phyloP scores from a whole-genome alignment of 1,284 basidiomycete species.

The Cutaneotrichosporon arboriforme region DNA sequence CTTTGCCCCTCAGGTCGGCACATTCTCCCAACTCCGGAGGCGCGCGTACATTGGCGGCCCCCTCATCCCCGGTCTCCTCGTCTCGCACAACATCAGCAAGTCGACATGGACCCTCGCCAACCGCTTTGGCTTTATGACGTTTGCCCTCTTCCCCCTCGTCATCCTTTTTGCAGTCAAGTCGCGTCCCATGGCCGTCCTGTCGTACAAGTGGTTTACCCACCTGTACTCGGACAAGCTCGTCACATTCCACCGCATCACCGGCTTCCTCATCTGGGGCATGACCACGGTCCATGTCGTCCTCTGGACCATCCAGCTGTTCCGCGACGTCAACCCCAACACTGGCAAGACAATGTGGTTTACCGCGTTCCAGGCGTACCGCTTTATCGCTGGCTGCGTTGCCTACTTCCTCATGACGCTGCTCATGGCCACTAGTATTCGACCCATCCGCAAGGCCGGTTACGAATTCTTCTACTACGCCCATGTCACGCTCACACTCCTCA shows the following conservation, averaged over 20 bases:
- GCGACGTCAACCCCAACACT: slow-evolving; percentile 48
- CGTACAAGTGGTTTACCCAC: slow-evolving; percentile 63
- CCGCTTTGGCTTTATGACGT: slow-evolving; percentile 69
- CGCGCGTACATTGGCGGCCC: slow-evolving; percentile 3
- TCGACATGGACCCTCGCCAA: slow-evolving; percentile 72
- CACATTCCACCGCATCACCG: slow-evolving; percentile 66
- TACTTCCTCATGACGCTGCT: slow-evolving; percentile 66
- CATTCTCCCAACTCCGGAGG: slow-evolving; percentile 49
- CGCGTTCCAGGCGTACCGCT: slow-evolving; percentile 63
- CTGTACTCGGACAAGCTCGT: slow-evolving; percentile 72
- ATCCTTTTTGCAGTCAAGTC: slow-evolving; percentile 74
- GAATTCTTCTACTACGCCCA: slow-evolving; percentile 72
- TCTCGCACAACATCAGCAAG: slow-evolving; percentile 61
- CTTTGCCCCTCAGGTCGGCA: slow-evolving; percentile 55
- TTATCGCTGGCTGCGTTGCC: slow-evolving; percentile 67
- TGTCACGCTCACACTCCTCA: slow-evolving; percentile 60
- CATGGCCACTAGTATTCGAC: slow-evolving; percentile 59
- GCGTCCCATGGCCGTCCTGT: slow-evolving; percentile 72
- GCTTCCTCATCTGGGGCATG: slow-evolving; percentile 67
- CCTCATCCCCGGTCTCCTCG: not conserved
- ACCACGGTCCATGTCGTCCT: slow-evolving; percentile 63
- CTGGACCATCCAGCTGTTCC: slow-evolving; percentile 68
- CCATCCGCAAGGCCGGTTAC: slow-evolving; percentile 63
- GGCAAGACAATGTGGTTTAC: slow-evolving; percentile 57
- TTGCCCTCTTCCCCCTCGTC: slow-evolving; percentile 69